Evolutionary conservation across 2,329 filamentous ascomycete species (phyloP), one percentile per base, ranked within the genome.

Genomic region (Monilinia fructigena): DNA sequence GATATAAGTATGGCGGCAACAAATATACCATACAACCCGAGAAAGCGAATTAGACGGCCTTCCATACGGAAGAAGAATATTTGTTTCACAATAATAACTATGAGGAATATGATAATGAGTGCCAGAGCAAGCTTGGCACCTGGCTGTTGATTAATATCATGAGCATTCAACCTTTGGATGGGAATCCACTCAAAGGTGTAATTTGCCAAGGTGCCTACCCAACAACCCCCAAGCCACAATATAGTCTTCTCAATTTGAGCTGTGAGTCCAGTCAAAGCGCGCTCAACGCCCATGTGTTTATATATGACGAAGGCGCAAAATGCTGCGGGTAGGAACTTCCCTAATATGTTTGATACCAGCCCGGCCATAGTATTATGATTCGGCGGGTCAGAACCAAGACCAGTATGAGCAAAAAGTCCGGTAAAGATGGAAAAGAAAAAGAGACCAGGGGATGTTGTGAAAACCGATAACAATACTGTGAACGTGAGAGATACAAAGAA

Each of bases 121-220:
- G 91, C 86, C 59, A 99, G 80, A 0, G 95, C 94, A 1, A 91
- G 84, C 66, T 92, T 89, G 0, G 94, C 95, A 10, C 95, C 95
- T 0, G 95, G 94, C 75, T 99, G 93, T 72, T 93, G 89, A 58
- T 89, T 80, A 54, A 99, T 86, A 75, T 99, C 95, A 76, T 96
- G 92, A 0, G 89, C 87, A 11, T 91, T 98, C n/a, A 99, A 83
- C 2, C 95, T 89, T 77, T 93, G 87, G 71, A 99, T 95, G 0
- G 95, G 95, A 68, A 99, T 97, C 79, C 91, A 90, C 73, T 92
- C 90, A 74, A 99, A 92, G 0, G 95, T 98, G 78, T 97, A 96
- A 78, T 98, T 98, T 74, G 94, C 94, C 71, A 99, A 79, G 1
- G 92, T 89, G 20, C 93, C 95, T 50, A 97, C 86, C 90, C 96